Conservation (phyloP, 768 basidiomycete species). For the Suillus lakei region DNA sequence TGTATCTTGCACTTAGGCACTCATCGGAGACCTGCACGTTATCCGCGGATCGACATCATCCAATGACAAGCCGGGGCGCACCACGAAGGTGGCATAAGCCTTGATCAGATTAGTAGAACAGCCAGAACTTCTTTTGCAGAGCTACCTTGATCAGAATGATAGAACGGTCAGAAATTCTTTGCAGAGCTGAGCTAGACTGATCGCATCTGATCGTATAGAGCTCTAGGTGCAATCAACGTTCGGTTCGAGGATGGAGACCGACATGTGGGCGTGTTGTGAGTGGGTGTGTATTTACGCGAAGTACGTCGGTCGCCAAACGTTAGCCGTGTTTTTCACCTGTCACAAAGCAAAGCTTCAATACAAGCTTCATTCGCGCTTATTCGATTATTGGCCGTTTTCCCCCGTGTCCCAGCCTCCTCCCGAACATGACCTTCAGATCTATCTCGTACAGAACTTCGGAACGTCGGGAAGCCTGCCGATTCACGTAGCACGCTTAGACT, state of each 20-base stretch:
- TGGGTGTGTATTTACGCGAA: background rate
- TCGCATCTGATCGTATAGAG: background rate
- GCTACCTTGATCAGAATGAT: background rate
- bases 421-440: background rate
- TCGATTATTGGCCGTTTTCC: background rate
- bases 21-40: background rate
- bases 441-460: background rate
- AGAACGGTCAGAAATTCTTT: background rate
- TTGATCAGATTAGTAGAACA: background rate
- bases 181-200: background rate
- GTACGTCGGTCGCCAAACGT: background rate
- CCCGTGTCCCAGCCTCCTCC: background rate
- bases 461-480: background rate
- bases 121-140: background rate
- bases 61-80: background rate
- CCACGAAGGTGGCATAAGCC: background rate
- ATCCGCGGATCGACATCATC: background rate
- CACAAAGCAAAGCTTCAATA: background rate
- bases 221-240: background rate
- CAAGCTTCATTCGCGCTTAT: background rate
- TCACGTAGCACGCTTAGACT: background rate
- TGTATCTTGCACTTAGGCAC: background rate
- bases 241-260: background rate
- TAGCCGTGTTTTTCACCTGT: background rate
- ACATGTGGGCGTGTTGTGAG: background rate